Evolutionary conservation across 2,329 filamentous ascomycete species (phyloP), one percentile per base, ranked within the genome.

Genomic region (Aspergillus fischeri): DNA sequence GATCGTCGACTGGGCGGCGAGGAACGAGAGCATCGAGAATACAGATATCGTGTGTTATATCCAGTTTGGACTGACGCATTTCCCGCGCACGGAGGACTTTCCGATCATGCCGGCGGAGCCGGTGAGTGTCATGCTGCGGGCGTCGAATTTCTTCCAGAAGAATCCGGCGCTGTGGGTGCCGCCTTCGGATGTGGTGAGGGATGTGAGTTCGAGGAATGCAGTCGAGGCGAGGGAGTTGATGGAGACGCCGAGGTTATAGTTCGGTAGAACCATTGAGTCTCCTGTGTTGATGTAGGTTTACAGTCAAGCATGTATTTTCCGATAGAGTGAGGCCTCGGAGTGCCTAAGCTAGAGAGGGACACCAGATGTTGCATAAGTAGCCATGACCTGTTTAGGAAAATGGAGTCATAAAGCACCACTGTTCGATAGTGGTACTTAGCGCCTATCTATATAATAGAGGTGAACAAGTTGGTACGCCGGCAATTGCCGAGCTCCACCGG

Each of bases 81-180:
- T 83, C 54, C 69, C 69, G 6, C 66, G 68, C 10, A 63, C 63
- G 24, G 83, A 85, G 68, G 82, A 84, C 64, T 84, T 83, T 70
- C 81, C 81, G 0, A 78, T 84, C 51, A 85, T 84, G 82, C 83
- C 83, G 0, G 79, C 77, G 48, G 83, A 86, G 72, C 79, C 81
- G 14, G 73, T 84, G 56, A 83, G 80, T 66, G 77, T 85, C 17
- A 75, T 80, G 54, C 69, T 86, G 60, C 81, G 84, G 63, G 82
- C 83, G 0, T 78, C 82, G 10, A 83, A 85, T 65, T 86, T 85
- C 73, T 84, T 84, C 60, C 74, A 78, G 45, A 80, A 77, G 71
- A 85, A 85, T 54, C 83, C 83, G 3, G 82, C 81, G 21, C 68
- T 85, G 7, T 83, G 85, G 75, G 83, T 86, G 10, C 83, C 83